Evolutionary conservation across 768 basidiomycete genomes (phyloP).

Genomic region (Sporobolomyces phaffii): DNA sequence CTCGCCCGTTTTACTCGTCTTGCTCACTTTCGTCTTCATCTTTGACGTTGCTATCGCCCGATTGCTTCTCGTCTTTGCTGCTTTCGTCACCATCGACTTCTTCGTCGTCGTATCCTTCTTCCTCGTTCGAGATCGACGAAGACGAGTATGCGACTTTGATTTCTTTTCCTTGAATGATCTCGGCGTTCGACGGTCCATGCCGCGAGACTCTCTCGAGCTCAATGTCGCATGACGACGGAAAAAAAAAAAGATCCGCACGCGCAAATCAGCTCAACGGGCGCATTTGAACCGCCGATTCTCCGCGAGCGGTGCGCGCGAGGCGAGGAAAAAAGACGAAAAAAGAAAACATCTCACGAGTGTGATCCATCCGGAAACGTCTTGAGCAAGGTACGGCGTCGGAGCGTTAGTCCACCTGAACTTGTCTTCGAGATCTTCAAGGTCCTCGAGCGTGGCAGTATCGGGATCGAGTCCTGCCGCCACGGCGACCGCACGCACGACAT

Average conservation of each 20-base stretch:
- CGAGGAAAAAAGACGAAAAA: background rate
- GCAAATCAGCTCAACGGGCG: too few species aligned
- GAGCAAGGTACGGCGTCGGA: too few species aligned
- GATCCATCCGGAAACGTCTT: background rate
- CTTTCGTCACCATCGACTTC: background rate
- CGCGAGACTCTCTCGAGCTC: background rate
- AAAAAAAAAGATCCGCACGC: too few species aligned
- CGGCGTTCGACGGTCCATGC: background rate
- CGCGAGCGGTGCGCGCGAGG: too few species aligned
- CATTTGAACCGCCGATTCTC: too few species aligned
- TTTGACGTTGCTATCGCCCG: too few species aligned
- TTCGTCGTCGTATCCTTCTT: background rate
- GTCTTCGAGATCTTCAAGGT: background rate
- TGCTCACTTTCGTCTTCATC: too few species aligned
- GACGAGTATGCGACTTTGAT: background rate
- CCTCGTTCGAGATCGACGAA: too few species aligned
- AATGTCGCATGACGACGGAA: too few species aligned
- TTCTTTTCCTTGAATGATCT: background rate
- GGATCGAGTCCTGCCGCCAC: background rate
- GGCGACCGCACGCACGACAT: background rate
- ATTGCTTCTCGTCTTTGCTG: too few species aligned
- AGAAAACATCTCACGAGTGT: background rate
- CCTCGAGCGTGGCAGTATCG: too few species aligned
- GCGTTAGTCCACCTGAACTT: background rate
- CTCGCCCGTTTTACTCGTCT: too few species aligned